Base-by-base conservation (phyloP, 2,329 filamentous ascomycete genomes). In the Colletotrichum caudatum region DNA sequence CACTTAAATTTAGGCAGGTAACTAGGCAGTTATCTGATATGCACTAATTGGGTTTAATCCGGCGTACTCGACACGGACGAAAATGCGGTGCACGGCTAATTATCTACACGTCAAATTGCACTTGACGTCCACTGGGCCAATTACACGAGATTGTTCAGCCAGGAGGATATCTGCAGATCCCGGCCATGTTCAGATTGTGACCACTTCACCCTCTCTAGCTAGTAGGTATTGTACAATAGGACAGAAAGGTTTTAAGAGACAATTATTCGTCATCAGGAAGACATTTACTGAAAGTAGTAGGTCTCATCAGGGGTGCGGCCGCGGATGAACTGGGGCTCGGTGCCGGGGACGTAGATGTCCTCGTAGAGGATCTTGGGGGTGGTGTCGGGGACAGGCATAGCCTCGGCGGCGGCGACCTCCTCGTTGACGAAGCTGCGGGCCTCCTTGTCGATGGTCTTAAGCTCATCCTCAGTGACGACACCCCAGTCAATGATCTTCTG, bases 401-500 rank as follows among this genome's bases (percentile, higher is more conserved):
- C 88, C 90, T 99, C 96, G 65, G 96, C 96, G 78, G 90, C 88
- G 74, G 92, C 93, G 69, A 98, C 95, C 88, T 99, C 95, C 76
- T 90, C 91, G 82, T 96, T 95, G 80, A 99, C 94, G 79, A 91
- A 87, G 81, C 84, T 87, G 80, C 95, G 92, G 23, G 96, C 95
- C 79, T 97, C 91, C 90, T 98, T 98, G 88, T 99, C 96, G 77
- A 99, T 91, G 76, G 83, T 82, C 93, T 99, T 99, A 82, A 99
- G 92, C 86, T 98, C 95, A 51, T 98, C 95, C 88, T 99, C 96
- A 73, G 88, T 91, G 77, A 91, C 91, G 76, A 99, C 92, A 72
- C 90, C 90, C 96, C 96, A 99, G 85, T 99, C 96, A 71, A 99
- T 86, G 76, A 99, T 92, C 89, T 97, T 97, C 88, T 96, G 93